Evolutionary conservation across 2,329 filamentous ascomycete species (phyloP).

Genomic region (Penicillium vulpinum): DNA sequence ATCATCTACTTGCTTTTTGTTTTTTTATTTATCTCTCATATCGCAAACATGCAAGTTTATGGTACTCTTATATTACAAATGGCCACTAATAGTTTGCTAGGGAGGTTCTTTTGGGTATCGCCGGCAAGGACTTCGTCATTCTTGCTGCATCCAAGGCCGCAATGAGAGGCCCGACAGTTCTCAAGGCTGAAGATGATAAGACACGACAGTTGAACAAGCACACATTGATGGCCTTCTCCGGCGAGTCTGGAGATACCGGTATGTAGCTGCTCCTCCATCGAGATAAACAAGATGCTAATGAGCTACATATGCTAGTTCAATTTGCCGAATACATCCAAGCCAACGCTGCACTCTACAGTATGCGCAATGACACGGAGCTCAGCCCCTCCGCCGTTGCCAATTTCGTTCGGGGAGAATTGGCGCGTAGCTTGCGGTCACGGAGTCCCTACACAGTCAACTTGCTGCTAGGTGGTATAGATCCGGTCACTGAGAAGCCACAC

Average conservation of each 20-base stretch:
- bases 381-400: slow-evolving; percentile 84
- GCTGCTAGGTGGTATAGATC: slow-evolving; percentile 88
- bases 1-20: slow-evolving; percentile 21
- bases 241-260: slow-evolving; percentile 95
- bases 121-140: slow-evolving; percentile 98
- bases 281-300: slow-evolving; percentile 15
- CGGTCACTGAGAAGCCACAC: slow-evolving; percentile 84
- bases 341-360: slow-evolving; percentile 96
- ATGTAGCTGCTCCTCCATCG: slow-evolving; percentile 31
- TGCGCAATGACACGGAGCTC: slow-evolving; percentile 94
- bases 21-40: slow-evolving; percentile 16
- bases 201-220: slow-evolving; percentile 89
- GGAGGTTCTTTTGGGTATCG: slow-evolving; percentile 98
- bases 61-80: background rate
- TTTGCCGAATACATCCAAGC: slow-evolving; percentile 99
- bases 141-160: slow-evolving; percentile 96
- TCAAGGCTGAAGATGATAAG: slow-evolving; percentile 96
- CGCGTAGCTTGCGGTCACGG: slow-evolving; percentile 82
- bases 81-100: slow-evolving; percentile 50
- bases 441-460: slow-evolving; percentile 98
- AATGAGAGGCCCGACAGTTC: slow-evolving; percentile 94
- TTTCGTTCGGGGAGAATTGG: slow-evolving; percentile 93
- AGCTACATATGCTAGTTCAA: slow-evolving; percentile 65
- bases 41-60: slow-evolving; percentile 32
- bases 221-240: slow-evolving; percentile 91